Evolutionary conservation across 2,329 filamentous ascomycete genomes (phyloP), one percentile per base, ranked within the genome.

Genomic region (Escovopsis weberi): DNA sequence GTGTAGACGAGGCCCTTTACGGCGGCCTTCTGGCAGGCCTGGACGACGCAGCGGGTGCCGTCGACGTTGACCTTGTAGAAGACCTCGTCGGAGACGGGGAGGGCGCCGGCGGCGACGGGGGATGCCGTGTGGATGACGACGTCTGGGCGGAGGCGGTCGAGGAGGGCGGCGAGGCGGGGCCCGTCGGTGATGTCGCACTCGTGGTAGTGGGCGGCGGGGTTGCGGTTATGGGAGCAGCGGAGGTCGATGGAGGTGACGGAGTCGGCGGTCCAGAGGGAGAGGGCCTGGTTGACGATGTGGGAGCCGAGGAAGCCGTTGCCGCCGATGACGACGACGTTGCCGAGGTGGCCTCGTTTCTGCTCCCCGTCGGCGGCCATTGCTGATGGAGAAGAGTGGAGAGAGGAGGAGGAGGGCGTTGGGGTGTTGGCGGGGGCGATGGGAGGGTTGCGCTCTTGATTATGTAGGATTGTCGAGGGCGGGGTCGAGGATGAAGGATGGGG

Each of bases 61-160:
- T 86, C 80, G 41, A 94, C 80, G 60, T 96, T 98, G 57, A 96
- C 83, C 59, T 79, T 80, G 53, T 76, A 75, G 59, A 91, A 82
- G 33, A 85, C 63, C 15, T 74, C 70, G 49, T 80, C 69, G 53
- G 70, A 62, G 55, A 72, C 62, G 55, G 66, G 63, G 59, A 68
- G 55, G 55, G 60, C 61, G 63, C 73, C 65, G 57, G 74, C 71
- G 45, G 67, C 70, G 23, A 70, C 62, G 34, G 85, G 84, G 32
- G 80, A 85, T 18, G 89, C 91, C 2, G 88, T 94, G 63, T 98
- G 89, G 55, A 96, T 81, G 41, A 98, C 85, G 12, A 93, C 75
- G 56, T 87, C 79, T 18, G 89, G 88, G 53, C 73, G 74, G 43
- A 79, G 69, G 48, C 76, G 67, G 30, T 70, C 61, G 53, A 96